These are phyloP conservation scores for Cenchrus fungigraminus DNA, from an alignment of 176 grass and related monocot species.

Conservation along the genomic window DNA sequence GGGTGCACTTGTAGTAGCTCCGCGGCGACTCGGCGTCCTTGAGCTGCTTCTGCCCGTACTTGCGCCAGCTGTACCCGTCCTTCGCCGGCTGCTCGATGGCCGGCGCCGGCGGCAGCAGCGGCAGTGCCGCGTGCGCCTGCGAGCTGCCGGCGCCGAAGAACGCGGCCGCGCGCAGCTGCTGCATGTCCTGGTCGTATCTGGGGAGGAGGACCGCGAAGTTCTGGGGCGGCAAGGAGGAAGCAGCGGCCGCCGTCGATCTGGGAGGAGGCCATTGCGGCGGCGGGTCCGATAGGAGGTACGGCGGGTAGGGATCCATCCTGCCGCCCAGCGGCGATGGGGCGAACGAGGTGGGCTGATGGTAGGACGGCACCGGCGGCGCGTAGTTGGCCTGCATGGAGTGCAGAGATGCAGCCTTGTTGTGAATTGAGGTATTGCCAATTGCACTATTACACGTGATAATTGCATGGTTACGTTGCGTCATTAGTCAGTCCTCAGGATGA, in stretches of 20 bases:
- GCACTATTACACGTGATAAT: neutral
- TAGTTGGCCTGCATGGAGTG: constrained; percentile 39
- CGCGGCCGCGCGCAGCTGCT: constrained; percentile 26
- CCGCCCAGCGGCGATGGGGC: neutral
- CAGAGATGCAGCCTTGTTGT: neutral
- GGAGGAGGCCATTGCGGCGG: constrained; percentile 41
- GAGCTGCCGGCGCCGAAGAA: constrained; percentile 31
- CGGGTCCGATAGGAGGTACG: constrained; percentile 26
- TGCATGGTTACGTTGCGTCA: neutral
- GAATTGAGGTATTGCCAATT: neutral
- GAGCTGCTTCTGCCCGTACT: constrained; percentile 90
- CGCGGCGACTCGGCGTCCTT: constrained; percentile 78
- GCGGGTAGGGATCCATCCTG: constrained; percentile 34
- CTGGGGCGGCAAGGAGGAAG: constrained; percentile 4
- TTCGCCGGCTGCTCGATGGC: constrained; percentile 70
- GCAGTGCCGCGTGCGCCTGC: neutral
- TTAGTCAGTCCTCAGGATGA: neutral
- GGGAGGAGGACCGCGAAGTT: constrained; percentile 28
- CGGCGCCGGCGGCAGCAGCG: neutral
- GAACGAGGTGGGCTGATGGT: constrained; percentile 33
- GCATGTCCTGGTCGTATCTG: constrained; percentile 35
- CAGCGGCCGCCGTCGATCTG: neutral
- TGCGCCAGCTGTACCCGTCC: constrained; percentile 89
- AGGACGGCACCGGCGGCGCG: constrained; percentile 1
- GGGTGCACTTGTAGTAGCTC: constrained; percentile 85